Base-by-base conservation (phyloP, 805 yeast genomes). In the Metschnikowia drakensbergensis region DNA sequence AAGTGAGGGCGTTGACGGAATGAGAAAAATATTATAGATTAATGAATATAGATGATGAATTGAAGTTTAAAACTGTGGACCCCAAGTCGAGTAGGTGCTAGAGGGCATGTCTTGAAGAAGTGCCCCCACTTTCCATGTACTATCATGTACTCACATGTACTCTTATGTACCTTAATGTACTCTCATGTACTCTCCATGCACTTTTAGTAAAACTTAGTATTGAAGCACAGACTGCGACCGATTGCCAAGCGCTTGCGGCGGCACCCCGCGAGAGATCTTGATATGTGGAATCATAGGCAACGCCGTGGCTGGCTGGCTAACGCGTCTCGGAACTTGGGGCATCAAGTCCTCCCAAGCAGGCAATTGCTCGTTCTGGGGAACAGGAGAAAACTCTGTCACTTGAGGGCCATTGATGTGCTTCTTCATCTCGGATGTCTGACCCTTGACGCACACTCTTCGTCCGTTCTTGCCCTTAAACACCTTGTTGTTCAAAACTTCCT, bases 381-480 rank as follows among this genome's bases (percentile, higher is more conserved):
- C 41, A 4, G 50, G 57, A 2, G 54, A 53, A 26, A 50, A 36
- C 28, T 48, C 54, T 4, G 49, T 45, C 34, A 46, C 46, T 42
- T 25, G 53, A 26, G 48, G 46, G 11, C 42, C 23, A 10, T 42
- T 9, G 3, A 37, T 23, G 23, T 47, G 41, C 39, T 41, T 46
- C 28, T 35, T 32, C 33, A 28, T 46, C 11, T 48, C 46, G 22
- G 31, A 22, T 2, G 46, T 37, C 44, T 47, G 46, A 50, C 67
- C 66, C 54, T 68, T 67, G 37, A 71, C 62, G 26, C 66, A 59
- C 25, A 71, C 67, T 45, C 77, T 58, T 42, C 76, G 54, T 6
- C 77, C 77, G 52, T 72, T 72, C 55, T 71, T 72, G 11, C 75
- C 76, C 54, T 71, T 72, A 53, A 67, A 66, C 10, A 72, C 77